These are phyloP conservation scores for Verticillium longisporum DNA, from an alignment of 2,329 filamentous ascomycete genomes.

Conservation along the genomic window DNA sequence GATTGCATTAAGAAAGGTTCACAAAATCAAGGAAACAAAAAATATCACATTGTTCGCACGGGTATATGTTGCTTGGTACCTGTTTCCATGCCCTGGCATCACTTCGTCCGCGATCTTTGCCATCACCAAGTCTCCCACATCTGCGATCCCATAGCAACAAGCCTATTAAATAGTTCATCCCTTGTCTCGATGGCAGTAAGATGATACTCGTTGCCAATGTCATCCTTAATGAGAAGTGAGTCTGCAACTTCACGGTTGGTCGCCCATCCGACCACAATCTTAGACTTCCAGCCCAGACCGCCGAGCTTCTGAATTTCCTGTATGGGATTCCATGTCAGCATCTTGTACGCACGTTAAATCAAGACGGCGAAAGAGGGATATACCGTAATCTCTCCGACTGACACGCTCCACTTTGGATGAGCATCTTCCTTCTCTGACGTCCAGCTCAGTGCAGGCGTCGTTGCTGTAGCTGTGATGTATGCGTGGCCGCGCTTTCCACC, in stretches of 20 bases:
- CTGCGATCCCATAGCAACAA: slow-evolving; percentile 70
- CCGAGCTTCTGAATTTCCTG: slow-evolving; percentile 70
- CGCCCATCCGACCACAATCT: slow-evolving; percentile 75
- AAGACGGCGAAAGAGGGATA: background rate
- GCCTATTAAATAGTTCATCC: slow-evolving; percentile 75
- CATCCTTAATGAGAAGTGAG: slow-evolving; percentile 61
- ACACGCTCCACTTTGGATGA: slow-evolving; percentile 61
- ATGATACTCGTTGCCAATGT: slow-evolving; percentile 45
- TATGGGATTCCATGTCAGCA: background rate
- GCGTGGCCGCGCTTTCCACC: slow-evolving; percentile 65
- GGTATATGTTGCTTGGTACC: background rate
- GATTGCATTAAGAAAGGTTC: too few relatives aligned
- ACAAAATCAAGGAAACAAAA: too few relatives aligned
- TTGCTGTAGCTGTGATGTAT: slow-evolving; percentile 61
- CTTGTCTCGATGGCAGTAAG: slow-evolving; percentile 66
- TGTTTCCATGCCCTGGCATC: background rate
- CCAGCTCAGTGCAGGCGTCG: slow-evolving; percentile 61
- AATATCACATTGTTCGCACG: too few relatives aligned
- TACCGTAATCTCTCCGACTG: slow-evolving; percentile 57
- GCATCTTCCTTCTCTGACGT: slow-evolving; percentile 47
- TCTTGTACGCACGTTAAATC: background rate
- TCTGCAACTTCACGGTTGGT: slow-evolving; percentile 68
- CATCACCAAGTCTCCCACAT: slow-evolving; percentile 72
- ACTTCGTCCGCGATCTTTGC: background rate
- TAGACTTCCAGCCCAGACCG: slow-evolving; percentile 78